phyloP scores from a whole-genome alignment of 345 rosid genomes.

The Lenwebbia sp. region DNA sequence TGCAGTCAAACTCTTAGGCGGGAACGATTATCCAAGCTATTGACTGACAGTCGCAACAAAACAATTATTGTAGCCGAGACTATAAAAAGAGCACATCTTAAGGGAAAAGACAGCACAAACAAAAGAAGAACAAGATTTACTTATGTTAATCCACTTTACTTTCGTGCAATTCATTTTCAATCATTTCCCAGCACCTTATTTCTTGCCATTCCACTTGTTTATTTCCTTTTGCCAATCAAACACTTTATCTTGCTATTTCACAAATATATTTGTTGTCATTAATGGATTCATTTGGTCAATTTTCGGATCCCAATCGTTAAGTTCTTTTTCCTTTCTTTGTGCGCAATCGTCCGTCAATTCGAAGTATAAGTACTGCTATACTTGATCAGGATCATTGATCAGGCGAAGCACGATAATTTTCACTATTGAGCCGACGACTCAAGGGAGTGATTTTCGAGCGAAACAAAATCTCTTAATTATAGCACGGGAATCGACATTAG shows the following conservation, averaged over 20 bases:
- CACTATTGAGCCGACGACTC: not conserved
- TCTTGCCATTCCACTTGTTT: not conserved
- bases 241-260: not conserved
- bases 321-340: not conserved
- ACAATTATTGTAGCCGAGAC: not conserved
- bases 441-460: not conserved
- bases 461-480: not conserved
- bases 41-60: not conserved
- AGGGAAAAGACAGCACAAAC: not conserved
- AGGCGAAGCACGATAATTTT: not conserved
- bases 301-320: not conserved
- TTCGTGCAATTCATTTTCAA: not conserved
- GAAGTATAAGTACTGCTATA: not conserved
- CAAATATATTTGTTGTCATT: not conserved
- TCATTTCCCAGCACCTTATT: not conserved
- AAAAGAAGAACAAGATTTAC: not conserved
- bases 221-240: not conserved
- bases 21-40: not conserved
- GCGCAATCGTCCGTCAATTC: not conserved
- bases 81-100: not conserved
- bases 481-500: not conserved
- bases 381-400: not conserved
- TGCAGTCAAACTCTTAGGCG: not conserved
- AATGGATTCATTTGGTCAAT: not conserved
- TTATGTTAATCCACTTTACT: not conserved